Conservation (phyloP, 2,329 filamentous ascomycete genomes). For the Macrophomina tecta region DNA sequence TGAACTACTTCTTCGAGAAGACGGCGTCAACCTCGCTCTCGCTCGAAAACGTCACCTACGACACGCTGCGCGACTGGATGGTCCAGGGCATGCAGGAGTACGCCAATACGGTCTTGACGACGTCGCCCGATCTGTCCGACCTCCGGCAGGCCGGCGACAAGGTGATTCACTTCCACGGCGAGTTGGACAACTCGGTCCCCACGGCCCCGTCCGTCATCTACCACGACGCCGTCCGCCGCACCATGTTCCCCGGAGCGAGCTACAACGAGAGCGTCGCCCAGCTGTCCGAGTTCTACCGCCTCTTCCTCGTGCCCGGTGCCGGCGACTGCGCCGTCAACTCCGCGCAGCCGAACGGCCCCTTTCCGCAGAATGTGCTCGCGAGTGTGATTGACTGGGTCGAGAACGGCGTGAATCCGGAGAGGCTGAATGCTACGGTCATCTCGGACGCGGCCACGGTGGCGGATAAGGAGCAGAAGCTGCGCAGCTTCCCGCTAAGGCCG, state of each 20-base stretch:
- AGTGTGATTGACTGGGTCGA: constrained; percentile 61
- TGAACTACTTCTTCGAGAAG: constrained; percentile 50
- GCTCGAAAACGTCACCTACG: constrained; percentile 55
- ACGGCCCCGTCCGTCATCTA: constrained; percentile 62
- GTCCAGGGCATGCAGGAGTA: constrained; percentile 54
- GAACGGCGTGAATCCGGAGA: constrained; percentile 52
- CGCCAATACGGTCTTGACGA: constrained; percentile 60
- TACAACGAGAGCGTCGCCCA: constrained; percentile 48
- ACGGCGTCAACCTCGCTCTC: neutral
- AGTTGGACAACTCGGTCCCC: constrained; percentile 61
- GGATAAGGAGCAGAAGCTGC: constrained; percentile 49
- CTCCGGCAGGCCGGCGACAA: constrained; percentile 61
- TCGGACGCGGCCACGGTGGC: constrained; percentile 26
- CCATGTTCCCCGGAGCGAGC: constrained; percentile 55
- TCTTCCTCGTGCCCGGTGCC: constrained; percentile 62
- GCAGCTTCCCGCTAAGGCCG: constrained; percentile 52
- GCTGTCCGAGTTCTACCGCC: constrained; percentile 60
- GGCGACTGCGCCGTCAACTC: constrained; percentile 52
- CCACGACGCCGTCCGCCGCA: constrained; percentile 58
- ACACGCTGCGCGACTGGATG: constrained; percentile 63
- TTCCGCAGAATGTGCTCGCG: constrained; percentile 54
- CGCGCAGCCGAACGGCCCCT: constrained; percentile 39
- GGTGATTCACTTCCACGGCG: constrained; percentile 63
- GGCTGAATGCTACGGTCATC: constrained; percentile 50
- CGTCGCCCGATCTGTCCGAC: constrained; percentile 57